A percentile compares a stretch with the other conserved stretches of the same genome.
Conservation (phyloP, 305 asterid species). For the Salvia sclarea region DNA sequence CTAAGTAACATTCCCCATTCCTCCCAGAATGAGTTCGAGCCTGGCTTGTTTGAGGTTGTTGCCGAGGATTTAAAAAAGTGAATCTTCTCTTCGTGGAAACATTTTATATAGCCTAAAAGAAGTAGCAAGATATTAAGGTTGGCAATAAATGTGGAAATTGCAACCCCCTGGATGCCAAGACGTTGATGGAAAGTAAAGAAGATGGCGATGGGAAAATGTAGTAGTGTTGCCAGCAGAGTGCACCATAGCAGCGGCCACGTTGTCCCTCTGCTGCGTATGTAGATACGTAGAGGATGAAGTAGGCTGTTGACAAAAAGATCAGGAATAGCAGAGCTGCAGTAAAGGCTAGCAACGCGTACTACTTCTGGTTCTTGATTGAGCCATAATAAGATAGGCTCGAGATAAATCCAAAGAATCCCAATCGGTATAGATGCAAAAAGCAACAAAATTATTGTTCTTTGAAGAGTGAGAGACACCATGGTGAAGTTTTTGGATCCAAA, state of each 20-base stretch:
- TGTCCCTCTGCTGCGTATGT: conserved; percentile 71
- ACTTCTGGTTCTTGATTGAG: conserved; percentile 76
- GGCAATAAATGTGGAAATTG: conserved; percentile 59
- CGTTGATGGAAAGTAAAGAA: conserved; percentile 63
- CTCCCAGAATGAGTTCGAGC: conserved; percentile 45
- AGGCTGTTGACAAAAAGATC: conserved; percentile 77
- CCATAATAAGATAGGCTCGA: conserved; percentile 66
- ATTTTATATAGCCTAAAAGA: conserved; percentile 50
- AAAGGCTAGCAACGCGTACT: conserved; percentile 65
- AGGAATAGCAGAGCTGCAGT: conserved; percentile 66
- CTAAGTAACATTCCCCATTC: conserved; percentile 68
- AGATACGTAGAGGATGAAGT: conserved; percentile 79
- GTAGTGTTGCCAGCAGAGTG: conserved; percentile 54
- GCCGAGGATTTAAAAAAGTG: conserved; percentile 41
- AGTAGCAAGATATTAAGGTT: conserved; percentile 60
- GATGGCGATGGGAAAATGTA: conserved; percentile 69
- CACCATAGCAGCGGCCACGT: conserved; percentile 88
- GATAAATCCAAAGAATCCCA: conserved; percentile 66
- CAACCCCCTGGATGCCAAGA: conserved; percentile 71
- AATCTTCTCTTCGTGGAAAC: conserved; percentile 33
- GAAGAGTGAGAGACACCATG: conserved; percentile 55
- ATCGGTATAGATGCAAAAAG: conserved; percentile 70
- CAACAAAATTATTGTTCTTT: conserved; percentile 61
- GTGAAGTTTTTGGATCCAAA: conserved; percentile 71
- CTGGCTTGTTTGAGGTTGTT: conserved; percentile 35